Evolutionary conservation across 257 asterid species (phyloP).

Genomic region (Jasminum sambac): DNA sequence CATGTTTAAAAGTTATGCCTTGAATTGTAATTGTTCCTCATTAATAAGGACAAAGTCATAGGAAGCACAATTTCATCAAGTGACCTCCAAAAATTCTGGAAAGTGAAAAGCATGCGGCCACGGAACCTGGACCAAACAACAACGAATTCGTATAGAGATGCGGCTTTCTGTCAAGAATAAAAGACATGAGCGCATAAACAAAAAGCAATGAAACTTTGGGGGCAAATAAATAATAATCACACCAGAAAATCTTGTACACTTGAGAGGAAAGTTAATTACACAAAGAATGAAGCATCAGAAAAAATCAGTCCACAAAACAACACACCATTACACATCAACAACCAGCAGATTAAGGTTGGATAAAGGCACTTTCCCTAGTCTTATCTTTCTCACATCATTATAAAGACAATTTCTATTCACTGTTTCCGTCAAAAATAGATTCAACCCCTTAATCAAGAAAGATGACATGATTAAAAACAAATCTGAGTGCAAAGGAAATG

Average conservation of each 20-base stretch:
- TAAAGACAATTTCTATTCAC: constrained; percentile 26
- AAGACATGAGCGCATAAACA: no score
- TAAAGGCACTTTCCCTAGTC: constrained; percentile 22
- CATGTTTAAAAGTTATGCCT: no score
- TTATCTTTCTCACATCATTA: constrained; percentile 23
- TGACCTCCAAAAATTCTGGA: no score
- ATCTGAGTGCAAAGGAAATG: constrained; percentile 26
- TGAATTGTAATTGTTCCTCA: no score
- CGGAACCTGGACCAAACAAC: no score
- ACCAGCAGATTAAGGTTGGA: constrained; percentile 18
- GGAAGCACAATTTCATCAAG: no score
- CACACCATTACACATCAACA: constrained; percentile 38
- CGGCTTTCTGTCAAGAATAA: no score
- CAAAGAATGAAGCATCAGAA: constrained; percentile 35
- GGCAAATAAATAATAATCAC: background rate
- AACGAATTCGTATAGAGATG: no score
- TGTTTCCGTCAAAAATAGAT: constrained; percentile 27
- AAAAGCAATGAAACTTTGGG: background rate
- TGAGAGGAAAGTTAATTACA: constrained; percentile 1
- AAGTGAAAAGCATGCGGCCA: no score
- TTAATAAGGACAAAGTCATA: no score
- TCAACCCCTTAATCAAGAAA: constrained; percentile 17
- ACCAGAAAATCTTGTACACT: background rate
- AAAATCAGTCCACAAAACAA: constrained; percentile 32
- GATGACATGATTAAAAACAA: constrained; percentile 18